Evolutionary conservation across 2,329 filamentous ascomycete species (phyloP).

Genomic region (Ophiostoma sp.): DNA sequence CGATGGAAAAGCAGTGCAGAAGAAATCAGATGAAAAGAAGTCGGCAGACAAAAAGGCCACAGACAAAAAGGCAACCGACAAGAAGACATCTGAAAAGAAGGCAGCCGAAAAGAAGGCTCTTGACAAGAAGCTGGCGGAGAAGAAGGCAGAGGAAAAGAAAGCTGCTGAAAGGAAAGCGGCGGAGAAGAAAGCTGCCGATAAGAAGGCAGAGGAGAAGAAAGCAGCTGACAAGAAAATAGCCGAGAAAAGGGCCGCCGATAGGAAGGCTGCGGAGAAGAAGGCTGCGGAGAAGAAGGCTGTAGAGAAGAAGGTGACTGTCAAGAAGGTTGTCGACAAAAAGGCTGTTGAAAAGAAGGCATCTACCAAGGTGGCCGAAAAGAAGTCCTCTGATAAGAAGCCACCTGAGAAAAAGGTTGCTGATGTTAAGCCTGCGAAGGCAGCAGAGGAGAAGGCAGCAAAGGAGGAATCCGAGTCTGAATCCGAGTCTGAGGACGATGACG

Average conservation of each 20-base stretch:
- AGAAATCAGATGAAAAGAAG: background rate
- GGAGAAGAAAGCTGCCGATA: constrained; percentile 5
- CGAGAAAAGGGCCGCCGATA: constrained; percentile 1
- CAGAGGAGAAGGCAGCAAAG: constrained; percentile 14
- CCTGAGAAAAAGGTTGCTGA: background rate
- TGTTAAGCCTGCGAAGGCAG: constrained; percentile 19
- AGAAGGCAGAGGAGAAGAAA: constrained; percentile 2
- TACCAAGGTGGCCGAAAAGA: constrained; percentile 12
- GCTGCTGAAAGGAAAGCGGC: constrained; percentile 1
- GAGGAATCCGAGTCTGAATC: constrained; percentile 23
- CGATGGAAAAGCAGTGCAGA: background rate
- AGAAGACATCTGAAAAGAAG: background rate
- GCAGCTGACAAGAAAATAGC: background rate
- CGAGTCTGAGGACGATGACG: constrained; percentile 21
- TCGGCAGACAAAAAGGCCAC: background rate
- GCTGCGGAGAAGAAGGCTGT: constrained; percentile 9
- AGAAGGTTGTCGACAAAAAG: constrained; percentile 12
- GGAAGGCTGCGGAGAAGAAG: background rate
- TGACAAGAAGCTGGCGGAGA: background rate
- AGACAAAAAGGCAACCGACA: constrained; percentile 7
- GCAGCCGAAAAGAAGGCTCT: constrained; percentile 11
- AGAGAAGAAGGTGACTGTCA: background rate
- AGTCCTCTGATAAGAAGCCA: background rate
- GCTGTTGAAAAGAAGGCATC: constrained; percentile 9
- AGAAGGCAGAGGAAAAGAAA: constrained; percentile 12